phyloP scores from a whole-genome alignment of 2,329 filamentous ascomycete genomes.

The Rugonectria rugulosa region DNA sequence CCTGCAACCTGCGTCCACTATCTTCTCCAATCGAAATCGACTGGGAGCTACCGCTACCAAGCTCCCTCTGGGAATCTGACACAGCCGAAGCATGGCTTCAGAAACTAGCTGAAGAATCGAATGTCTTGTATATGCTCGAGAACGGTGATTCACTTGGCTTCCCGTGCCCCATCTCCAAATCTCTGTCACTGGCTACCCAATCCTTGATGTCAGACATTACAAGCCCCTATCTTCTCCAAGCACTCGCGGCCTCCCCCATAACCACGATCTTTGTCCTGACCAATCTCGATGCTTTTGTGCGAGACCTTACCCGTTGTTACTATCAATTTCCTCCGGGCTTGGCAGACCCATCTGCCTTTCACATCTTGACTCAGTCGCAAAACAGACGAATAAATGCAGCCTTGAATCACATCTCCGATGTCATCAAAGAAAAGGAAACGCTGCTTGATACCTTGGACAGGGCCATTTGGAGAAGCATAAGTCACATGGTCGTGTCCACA shows the following conservation, averaged over 20 bases:
- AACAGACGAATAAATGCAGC: constrained; percentile 40
- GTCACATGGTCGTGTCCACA: constrained; percentile 37
- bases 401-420: constrained; percentile 30
- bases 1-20: constrained; percentile 41
- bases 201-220: constrained; percentile 42
- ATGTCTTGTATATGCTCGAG: constrained; percentile 17
- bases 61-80: constrained; percentile 41
- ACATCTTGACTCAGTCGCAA: constrained; percentile 44
- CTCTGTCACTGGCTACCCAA: constrained; percentile 41
- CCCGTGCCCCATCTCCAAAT: constrained; percentile 34
- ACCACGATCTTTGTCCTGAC: constrained; percentile 39
- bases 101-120: constrained; percentile 29
- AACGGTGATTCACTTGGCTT: constrained; percentile 22
- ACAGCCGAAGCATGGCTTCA: constrained; percentile 38
- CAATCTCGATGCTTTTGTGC: constrained; percentile 39
- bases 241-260: constrained; percentile 37
- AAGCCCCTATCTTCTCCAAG: constrained; percentile 32
- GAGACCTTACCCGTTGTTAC: constrained; percentile 45
- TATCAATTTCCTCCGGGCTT: constrained; percentile 44
- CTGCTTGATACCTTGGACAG: constrained; percentile 17
- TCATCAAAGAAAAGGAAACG: constrained; percentile 19
- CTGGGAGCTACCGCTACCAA: constrained; percentile 44
- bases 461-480: constrained; percentile 38
- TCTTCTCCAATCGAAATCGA: constrained; percentile 43
- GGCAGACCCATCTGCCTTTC: constrained; percentile 42